These are phyloP conservation scores for Neonectria magnoliae DNA, from an alignment of 2,329 filamentous ascomycete species.

Conservation along the genomic window DNA sequence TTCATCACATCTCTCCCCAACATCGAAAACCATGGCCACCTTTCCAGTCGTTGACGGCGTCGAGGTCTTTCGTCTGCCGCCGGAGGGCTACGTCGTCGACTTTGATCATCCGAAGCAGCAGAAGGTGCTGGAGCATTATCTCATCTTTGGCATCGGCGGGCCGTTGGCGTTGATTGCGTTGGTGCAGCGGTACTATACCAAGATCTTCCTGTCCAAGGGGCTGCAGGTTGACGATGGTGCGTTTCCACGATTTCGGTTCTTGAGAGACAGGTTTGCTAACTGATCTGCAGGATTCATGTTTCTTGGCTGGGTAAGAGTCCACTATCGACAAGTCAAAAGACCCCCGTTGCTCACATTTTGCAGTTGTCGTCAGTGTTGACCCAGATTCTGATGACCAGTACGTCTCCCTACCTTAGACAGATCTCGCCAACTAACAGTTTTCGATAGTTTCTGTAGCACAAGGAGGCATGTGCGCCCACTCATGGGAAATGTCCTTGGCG, in stretches of 20 bases:
- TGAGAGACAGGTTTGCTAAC: background rate
- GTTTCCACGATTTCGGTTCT: background rate
- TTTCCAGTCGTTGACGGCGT: slow-evolving; percentile 41
- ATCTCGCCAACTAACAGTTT: background rate
- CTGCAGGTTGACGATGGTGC: slow-evolving; percentile 40
- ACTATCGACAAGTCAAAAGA: background rate
- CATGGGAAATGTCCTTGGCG: slow-evolving; percentile 38
- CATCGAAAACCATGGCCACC: slow-evolving; percentile 4
- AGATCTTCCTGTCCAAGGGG: slow-evolving; percentile 40
- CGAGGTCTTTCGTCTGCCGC: slow-evolving; percentile 39
- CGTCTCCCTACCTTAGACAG: background rate
- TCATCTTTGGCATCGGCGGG: slow-evolving; percentile 41
- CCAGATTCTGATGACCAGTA: slow-evolving; percentile 26
- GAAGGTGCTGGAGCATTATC: slow-evolving; percentile 17
- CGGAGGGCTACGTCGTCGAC: slow-evolving; percentile 37
- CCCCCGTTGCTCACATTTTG: background rate
- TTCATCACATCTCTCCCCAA: no score
- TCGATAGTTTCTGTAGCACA: slow-evolving; percentile 26
- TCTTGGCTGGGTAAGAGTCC: slow-evolving; percentile 36
- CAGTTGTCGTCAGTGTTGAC: slow-evolving; percentile 29
- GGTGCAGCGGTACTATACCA: slow-evolving; percentile 46
- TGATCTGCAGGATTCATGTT: slow-evolving; percentile 36
- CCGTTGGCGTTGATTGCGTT: slow-evolving; percentile 40
- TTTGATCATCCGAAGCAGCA: slow-evolving; percentile 25
- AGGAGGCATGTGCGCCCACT: slow-evolving; percentile 33